Conservation (phyloP, 352 stramenopile genomes). For the Globisporangium splendens region DNA sequence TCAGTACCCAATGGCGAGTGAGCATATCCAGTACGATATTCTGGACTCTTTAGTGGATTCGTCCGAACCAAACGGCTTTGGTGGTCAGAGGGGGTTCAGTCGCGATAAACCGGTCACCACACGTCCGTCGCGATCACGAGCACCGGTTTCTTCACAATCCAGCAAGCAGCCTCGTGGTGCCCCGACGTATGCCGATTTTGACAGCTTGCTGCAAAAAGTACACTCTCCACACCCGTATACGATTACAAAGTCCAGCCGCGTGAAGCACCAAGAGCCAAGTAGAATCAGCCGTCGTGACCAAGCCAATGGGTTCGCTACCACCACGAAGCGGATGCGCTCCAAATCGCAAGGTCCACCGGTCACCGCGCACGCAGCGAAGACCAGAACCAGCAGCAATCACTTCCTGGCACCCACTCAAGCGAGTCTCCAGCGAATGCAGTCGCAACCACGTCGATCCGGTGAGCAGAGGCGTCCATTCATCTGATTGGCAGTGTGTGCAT, state of each 20-base stretch:
- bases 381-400: slow-evolving; percentile 34
- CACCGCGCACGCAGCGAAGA: slow-evolving; percentile 1
- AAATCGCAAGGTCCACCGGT: slow-evolving; percentile 15
- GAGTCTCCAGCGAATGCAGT: slow-evolving; percentile 49
- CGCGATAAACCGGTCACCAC: too few species aligned
- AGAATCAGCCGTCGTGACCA: slow-evolving; percentile 8
- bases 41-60: not conserved
- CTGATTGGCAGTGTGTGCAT: not conserved
- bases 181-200: slow-evolving; percentile 33
- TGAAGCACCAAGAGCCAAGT: not conserved
- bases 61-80: slow-evolving; percentile 1
- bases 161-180: not conserved
- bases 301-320: slow-evolving; percentile 2
- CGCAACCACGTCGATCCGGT: slow-evolving; percentile 18
- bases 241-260: slow-evolving; percentile 15
- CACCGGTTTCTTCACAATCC: too few species aligned
- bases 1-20: slow-evolving; percentile 3
- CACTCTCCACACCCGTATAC: slow-evolving; percentile 26
- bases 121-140: too few species aligned
- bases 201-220: slow-evolving; percentile 30
- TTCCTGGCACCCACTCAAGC: slow-evolving; percentile 69
- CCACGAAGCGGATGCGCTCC: slow-evolving; percentile 7
- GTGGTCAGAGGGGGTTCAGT: not conserved
- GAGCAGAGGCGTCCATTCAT: slow-evolving; percentile 46
- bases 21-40: not conserved